Conservation (phyloP, 345 rosid genomes). For the Melaleuca quinquenervia region DNA sequence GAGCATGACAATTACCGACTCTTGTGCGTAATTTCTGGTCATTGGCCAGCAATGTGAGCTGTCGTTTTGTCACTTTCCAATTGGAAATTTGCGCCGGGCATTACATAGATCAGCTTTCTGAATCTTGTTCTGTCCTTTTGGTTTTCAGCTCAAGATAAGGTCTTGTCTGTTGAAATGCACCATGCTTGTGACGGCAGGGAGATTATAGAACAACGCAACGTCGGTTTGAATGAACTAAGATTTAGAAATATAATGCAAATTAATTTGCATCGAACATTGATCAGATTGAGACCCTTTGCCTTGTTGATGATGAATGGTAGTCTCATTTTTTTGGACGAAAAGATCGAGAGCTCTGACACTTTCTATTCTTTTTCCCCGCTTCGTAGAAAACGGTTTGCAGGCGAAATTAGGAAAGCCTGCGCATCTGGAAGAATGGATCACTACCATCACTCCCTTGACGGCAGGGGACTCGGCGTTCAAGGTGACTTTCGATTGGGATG, state of each 20-base stretch:
- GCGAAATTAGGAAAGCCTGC: slow-evolving; percentile 25
- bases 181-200: not conserved
- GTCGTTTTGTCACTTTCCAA: no score
- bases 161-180: not conserved
- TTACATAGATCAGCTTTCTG: not conserved
- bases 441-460: slow-evolving; percentile 4
- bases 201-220: not conserved
- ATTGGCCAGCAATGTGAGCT: no score
- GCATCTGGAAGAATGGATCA: slow-evolving; percentile 18
- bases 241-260: not conserved
- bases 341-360: not conserved
- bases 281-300: not conserved
- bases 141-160: not conserved
- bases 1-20: not conserved
- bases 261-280: not conserved
- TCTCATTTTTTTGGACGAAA: not conserved
- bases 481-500: slow-evolving; percentile 23
- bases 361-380: not conserved
- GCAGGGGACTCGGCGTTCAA: slow-evolving; percentile 20
- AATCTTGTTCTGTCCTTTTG: not conserved
- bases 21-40: not conserved
- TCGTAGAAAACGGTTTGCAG: slow-evolving; percentile 13
- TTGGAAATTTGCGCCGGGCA: not conserved
- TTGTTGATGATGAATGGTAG: not conserved
- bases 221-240: not conserved